Base-by-base conservation (phyloP, 176 grass and related monocot species). In the Triticum turgidum region DNA sequence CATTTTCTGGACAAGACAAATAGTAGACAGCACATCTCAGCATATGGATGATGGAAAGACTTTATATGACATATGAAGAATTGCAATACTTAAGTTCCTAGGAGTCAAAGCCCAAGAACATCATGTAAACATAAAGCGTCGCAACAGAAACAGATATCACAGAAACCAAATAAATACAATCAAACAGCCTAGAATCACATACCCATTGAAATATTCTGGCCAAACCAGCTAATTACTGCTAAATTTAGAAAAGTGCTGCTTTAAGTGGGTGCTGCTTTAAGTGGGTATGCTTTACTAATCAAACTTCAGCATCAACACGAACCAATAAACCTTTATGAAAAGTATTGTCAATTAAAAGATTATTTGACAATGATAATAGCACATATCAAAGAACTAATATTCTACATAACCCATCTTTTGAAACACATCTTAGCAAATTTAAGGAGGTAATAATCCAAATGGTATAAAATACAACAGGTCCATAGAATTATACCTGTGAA, bases 1-100 rank as follows among this genome's bases (percentile, higher is more conserved):
- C 78, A 65, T 88, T 84, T 80, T 87, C 94, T 94, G 87, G 49
- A 85, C 37, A 89, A 65, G 34, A 82, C 17, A 70, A 82, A 78
- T 18, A 74, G 44, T 32, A 61, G 11, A 84, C 25, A 84, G 4
- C 4, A 66, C 42, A 76, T 66, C 47, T 83, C 47, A 83, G 32
- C 32, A 32, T 32, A 32, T 32, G 32, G 32, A 32, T 32, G 32
- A 32, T 32, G 32, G 32, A 32, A 32, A 32, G 32, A 32, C 32
- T 32, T 32, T 32, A 32, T 32, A 32, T 75, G 56, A 84, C 5
- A 35, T 73, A 83, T 33, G 56, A 84, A 84, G 24, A 33, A 65
- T 18, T 51, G 18, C 54, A 35, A 22, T 24, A 20, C 59, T 64
- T 35, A 34, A 13, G 11, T 65, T 64, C 61, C 61, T 75, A 65